Conservation (phyloP, 768 basidiomycete species). For the Tulasnella sp. region DNA sequence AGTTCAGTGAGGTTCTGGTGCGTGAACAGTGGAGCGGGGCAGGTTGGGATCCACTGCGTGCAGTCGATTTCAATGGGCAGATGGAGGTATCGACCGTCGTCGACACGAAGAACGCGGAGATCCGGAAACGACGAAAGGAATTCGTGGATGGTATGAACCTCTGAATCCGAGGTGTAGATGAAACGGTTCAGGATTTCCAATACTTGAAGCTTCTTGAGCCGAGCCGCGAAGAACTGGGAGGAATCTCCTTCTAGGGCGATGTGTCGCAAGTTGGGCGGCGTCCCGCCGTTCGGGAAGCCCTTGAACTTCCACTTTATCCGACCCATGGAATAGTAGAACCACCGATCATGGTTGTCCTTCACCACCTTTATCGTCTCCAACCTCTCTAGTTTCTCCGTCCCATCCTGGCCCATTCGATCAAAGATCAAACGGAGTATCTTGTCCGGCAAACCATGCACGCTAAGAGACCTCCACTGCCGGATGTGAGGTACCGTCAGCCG, state of each 20-base stretch:
- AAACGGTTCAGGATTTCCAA: neutral
- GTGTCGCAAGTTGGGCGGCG: neutral
- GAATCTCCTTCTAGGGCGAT: neutral
- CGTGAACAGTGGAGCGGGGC: neutral
- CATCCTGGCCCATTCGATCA: slow-evolving; percentile 51
- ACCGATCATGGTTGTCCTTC: slow-evolving; percentile 48
- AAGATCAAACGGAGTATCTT: slow-evolving; percentile 51
- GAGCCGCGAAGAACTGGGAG: neutral
- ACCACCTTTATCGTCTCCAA: slow-evolving; percentile 48
- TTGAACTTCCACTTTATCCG: neutral
- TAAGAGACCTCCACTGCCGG: slow-evolving; percentile 41
- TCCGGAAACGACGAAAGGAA: slow-evolving; percentile 49
- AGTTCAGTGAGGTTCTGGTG: neutral
- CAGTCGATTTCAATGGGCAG: neutral
- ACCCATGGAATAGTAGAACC: neutral
- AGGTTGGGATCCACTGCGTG: neutral
- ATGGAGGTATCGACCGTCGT: neutral
- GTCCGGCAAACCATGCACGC: neutral
- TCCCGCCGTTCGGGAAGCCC: neutral
- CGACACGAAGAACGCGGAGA: slow-evolving; percentile 35
- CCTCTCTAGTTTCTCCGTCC: slow-evolving; percentile 64
- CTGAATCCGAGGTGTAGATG: slow-evolving; percentile 53
- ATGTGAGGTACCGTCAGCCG: neutral
- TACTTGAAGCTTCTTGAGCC: neutral
- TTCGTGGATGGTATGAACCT: slow-evolving; percentile 72